phyloP scores from a whole-genome alignment of 148 eudicot species.

The Dianthus caryophyllus region DNA sequence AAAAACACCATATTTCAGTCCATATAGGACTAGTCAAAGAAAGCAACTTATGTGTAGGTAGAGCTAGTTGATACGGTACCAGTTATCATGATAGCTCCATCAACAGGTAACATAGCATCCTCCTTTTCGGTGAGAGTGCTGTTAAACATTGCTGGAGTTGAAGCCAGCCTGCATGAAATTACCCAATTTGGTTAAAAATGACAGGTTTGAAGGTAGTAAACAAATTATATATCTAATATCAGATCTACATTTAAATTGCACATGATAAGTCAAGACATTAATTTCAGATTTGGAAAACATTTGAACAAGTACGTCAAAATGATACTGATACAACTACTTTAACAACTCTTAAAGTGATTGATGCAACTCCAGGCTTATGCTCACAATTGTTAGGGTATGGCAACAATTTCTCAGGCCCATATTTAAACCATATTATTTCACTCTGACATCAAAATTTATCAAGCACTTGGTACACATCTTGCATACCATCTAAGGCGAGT shows the following conservation, averaged over 20 bases:
- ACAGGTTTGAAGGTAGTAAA: neutral
- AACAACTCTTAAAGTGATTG: neutral
- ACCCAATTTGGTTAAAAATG: conserved; percentile 17
- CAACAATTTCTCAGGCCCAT: no score
- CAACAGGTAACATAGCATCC: conserved; percentile 66
- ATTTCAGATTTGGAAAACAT: neutral
- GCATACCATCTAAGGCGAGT: no score
- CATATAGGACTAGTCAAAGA: neutral
- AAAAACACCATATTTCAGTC: conserved; percentile 5
- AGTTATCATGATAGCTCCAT: conserved; percentile 98
- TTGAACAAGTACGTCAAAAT: neutral
- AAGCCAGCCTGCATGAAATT: conserved; percentile 57
- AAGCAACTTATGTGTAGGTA: neutral
- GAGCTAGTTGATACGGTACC: conserved; percentile 34
- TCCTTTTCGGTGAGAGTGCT: conserved; percentile 78
- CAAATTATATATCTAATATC: neutral
- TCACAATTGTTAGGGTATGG: no score
- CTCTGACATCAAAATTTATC: no score
- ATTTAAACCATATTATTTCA: no score
- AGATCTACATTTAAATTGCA: neutral
- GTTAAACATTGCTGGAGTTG: conserved; percentile 98
- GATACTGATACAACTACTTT: neutral
- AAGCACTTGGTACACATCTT: no score
- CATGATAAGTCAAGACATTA: neutral
- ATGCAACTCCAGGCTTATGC: no score